Evolutionary conservation across 2,329 filamentous ascomycete genomes (phyloP).

Genomic region (Paracorniculantispora psalliotae): DNA sequence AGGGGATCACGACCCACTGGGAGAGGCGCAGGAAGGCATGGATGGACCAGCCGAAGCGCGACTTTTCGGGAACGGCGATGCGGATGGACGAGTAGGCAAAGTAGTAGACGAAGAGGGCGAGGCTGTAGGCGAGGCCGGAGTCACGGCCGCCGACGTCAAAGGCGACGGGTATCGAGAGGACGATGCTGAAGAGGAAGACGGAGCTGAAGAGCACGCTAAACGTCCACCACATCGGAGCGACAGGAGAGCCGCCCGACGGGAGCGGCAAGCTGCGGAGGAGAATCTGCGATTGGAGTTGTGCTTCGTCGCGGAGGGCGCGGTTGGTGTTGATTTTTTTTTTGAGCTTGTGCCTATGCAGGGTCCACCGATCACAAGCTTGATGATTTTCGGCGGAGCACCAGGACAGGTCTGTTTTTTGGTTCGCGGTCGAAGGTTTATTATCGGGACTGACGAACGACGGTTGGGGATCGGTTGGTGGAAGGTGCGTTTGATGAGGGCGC

Average conservation of each 20-base stretch:
- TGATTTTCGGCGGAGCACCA: slow-evolving; percentile 1
- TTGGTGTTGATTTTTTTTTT: not conserved
- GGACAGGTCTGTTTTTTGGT: not conserved
- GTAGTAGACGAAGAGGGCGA: slow-evolving; percentile 86
- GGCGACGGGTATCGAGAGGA: slow-evolving; percentile 92
- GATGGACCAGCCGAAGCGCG: slow-evolving; percentile 67
- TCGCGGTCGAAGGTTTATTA: no score
- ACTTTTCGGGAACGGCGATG: slow-evolving; percentile 73
- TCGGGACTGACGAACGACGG: no score
- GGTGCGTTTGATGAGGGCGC: not conserved
- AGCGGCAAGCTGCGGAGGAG: not conserved
- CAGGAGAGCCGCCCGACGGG: slow-evolving; percentile 15
- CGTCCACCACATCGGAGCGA: slow-evolving; percentile 70
- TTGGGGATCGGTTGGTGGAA: no score
- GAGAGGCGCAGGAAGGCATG: slow-evolving; percentile 65
- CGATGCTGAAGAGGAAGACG: slow-evolving; percentile 83
- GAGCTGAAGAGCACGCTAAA: slow-evolving; percentile 74
- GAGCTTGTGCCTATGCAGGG: slow-evolving; percentile 9
- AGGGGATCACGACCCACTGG: slow-evolving; percentile 83
- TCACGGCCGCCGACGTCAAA: slow-evolving; percentile 97
- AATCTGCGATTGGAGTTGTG: not conserved
- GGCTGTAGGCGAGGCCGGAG: slow-evolving; percentile 88
- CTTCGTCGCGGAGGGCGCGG: not conserved
- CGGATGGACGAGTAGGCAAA: slow-evolving; percentile 78
- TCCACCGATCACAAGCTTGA: slow-evolving; percentile 13